These are phyloP conservation scores for Magnolia changhungtana DNA, from an alignment of 164 flowering plant genomes.

Conservation along the genomic window DNA sequence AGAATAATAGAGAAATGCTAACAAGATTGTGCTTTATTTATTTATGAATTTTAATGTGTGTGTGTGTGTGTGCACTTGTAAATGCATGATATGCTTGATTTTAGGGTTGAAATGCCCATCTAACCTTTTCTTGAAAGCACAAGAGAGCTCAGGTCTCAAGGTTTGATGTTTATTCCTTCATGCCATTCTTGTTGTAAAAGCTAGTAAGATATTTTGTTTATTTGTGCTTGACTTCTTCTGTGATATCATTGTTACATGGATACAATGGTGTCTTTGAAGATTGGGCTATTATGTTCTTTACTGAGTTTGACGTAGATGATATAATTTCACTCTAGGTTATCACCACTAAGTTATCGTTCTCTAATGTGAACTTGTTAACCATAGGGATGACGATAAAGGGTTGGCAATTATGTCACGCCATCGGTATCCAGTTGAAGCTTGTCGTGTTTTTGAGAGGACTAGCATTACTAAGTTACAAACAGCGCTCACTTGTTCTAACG, in stretches of 20 bases:
- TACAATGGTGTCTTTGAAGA: background rate
- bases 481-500: slow-evolving; percentile 40
- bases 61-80: no score
- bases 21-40: no score
- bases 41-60: no score
- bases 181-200: background rate
- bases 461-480: slow-evolving; percentile 50
- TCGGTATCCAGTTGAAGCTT: slow-evolving; percentile 83
- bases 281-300: no score
- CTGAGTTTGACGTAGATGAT: background rate
- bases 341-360: background rate
- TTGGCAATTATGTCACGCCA: slow-evolving; percentile 96
- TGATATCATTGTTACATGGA: background rate
- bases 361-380: slow-evolving; percentile 7
- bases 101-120: no score
- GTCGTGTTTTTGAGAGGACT: slow-evolving; percentile 77
- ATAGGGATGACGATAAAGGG: slow-evolving; percentile 96
- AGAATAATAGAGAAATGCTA: no score
- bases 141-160: no score
- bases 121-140: no score
- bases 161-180: background rate
- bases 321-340: no score
- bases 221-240: background rate
- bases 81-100: no score
- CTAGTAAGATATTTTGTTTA: background rate